Evolutionary conservation across 139 green algal genomes (phyloP).

Genomic region (Chlorella sp.): DNA sequence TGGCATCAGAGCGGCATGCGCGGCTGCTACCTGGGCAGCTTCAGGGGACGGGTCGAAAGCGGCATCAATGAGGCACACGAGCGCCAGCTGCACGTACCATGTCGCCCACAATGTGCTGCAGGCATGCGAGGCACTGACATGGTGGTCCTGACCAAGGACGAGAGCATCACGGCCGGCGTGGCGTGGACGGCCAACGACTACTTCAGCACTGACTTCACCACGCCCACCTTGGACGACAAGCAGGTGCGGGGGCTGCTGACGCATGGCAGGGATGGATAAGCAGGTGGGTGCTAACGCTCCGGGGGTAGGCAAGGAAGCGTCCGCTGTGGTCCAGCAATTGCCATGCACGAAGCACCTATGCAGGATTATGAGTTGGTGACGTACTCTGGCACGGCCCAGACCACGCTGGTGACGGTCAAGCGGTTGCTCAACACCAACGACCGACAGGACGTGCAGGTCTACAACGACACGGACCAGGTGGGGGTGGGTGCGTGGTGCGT

Average conservation of each 20-base stretch:
- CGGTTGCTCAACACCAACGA: neutral
- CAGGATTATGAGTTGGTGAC: neutral
- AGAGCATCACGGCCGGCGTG: neutral
- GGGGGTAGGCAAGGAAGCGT: no score
- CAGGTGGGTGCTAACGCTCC: no score
- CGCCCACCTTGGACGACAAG: neutral
- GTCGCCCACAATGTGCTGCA: no score
- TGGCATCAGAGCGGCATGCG: no score
- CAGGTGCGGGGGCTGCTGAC: neutral
- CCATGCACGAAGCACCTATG: no score
- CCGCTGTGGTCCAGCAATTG: no score
- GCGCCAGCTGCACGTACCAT: no score
- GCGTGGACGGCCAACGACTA: neutral
- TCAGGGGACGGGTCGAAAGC: no score
- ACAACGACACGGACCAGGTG: neutral
- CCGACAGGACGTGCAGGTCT: neutral
- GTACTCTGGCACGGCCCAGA: neutral
- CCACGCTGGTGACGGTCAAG: neutral
- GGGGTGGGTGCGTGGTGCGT: no score
- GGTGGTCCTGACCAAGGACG: neutral
- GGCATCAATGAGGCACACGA: no score
- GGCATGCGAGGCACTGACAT: neutral
- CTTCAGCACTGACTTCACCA: neutral
- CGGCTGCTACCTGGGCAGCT: no score
- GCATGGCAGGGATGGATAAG: no score